phyloP scores from a whole-genome alignment of 768 basidiomycete species.

The Coprinopsis sp. region DNA sequence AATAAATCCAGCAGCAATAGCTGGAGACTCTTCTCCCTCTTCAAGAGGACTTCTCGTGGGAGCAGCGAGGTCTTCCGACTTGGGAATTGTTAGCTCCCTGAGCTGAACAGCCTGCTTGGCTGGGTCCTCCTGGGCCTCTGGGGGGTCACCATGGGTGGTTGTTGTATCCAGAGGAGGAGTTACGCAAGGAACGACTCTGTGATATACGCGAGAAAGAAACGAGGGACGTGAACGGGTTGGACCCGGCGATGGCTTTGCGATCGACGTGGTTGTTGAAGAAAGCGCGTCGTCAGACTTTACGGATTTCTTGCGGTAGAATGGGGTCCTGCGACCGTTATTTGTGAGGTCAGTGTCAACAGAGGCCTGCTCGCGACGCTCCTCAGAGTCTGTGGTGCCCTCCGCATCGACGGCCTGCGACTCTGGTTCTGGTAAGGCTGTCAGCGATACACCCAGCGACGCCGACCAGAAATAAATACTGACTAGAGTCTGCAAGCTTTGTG shows the following conservation, averaged over 20 bases:
- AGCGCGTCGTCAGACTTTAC: slow-evolving; percentile 32
- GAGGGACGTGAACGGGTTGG: slow-evolving; percentile 37
- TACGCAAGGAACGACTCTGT: slow-evolving; percentile 66
- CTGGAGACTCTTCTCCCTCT: slow-evolving; percentile 19
- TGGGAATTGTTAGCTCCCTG: slow-evolving; percentile 15
- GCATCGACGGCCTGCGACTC: background rate
- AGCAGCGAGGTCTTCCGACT: slow-evolving; percentile 12
- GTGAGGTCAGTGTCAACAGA: slow-evolving; percentile 39
- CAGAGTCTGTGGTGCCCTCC: slow-evolving; percentile 19
- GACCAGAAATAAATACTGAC: background rate
- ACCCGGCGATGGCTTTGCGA: slow-evolving; percentile 25
- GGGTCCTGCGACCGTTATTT: slow-evolving; percentile 31
- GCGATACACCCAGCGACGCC: slow-evolving; percentile 21
- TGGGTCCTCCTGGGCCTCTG: slow-evolving; percentile 29
- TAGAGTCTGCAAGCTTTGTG: background rate
- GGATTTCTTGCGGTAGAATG: slow-evolving; percentile 41
- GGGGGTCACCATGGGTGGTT: no score
- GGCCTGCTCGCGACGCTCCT: slow-evolving; percentile 36
- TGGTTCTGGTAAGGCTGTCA: slow-evolving; percentile 19
- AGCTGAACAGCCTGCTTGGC: slow-evolving; percentile 17
- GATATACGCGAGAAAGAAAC: slow-evolving; percentile 59
- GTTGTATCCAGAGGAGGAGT: no score
- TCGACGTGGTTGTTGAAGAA: slow-evolving; percentile 28
- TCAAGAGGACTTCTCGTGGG: slow-evolving; percentile 1
- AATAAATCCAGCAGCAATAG: slow-evolving; percentile 24